A percentile compares a stretch with the other conserved stretches of the same genome.
These are phyloP conservation scores for Globisporangium apiculatum DNA, from an alignment of 352 stramenopile species.

Conservation along the genomic window DNA sequence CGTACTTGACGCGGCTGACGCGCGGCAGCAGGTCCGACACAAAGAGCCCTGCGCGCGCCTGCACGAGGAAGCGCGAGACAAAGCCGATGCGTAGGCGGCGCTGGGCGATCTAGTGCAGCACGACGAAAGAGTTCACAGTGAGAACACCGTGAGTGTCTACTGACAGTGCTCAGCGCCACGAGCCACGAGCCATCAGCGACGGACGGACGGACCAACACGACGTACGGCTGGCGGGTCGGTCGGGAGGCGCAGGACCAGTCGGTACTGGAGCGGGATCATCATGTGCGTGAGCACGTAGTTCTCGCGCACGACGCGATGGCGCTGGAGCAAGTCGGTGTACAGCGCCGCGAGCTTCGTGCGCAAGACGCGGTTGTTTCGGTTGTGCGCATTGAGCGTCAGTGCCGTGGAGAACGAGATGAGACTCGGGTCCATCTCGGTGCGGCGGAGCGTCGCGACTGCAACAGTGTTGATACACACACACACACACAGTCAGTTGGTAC, in stretches of 20 bases:
- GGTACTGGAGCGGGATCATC: conserved; percentile 33
- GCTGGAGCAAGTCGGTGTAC: conserved; percentile 43
- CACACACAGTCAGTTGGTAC: not conserved
- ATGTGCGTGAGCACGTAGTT: conserved; percentile 39
- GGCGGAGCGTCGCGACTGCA: conserved; percentile 24
- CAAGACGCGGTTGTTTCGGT: conserved; percentile 63
- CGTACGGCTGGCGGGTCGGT: conserved; percentile 8
- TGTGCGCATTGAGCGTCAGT: conserved; percentile 52
- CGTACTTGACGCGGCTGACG: conserved; percentile 52
- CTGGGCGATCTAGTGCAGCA: conserved; percentile 15
- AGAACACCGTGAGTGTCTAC: not conserved
- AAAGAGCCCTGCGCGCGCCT: conserved; percentile 37
- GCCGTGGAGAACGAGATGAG: conserved; percentile 50
- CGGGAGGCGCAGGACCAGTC: conserved; percentile 4
- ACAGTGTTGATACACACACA: not conserved
- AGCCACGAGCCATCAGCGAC: not conserved
- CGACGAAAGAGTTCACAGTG: not conserved
- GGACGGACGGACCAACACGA: no score
- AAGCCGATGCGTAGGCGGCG: conserved; percentile 55
- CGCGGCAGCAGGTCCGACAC: conserved; percentile 57
- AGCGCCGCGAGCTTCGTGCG: conserved; percentile 41
- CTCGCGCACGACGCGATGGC: conserved; percentile 24
- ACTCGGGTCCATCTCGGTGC: conserved; percentile 39
- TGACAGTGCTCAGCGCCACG: not conserved
- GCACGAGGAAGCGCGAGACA: conserved; percentile 56